These are phyloP conservation scores for Penicillium canariense DNA, from an alignment of 495 filamentous ascomycete species.

Conservation along the genomic window DNA sequence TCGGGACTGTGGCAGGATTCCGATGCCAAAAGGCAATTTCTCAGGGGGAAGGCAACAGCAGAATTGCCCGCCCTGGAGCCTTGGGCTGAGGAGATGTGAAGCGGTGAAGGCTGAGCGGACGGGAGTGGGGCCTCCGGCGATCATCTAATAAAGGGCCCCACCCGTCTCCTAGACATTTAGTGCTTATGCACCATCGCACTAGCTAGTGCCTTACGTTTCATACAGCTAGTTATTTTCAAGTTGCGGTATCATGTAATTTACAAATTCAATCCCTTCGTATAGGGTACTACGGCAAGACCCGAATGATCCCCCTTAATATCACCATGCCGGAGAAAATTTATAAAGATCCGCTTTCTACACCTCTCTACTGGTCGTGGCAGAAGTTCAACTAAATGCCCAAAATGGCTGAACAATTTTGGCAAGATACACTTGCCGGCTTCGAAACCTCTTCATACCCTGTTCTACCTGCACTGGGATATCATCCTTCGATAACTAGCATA, in stretches of 20 bases:
- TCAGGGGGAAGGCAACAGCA: neutral
- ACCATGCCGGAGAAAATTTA: neutral
- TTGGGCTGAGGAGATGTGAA: neutral
- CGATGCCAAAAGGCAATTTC: neutral
- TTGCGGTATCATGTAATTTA: neutral
- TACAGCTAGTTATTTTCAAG: neutral
- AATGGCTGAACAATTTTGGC: neutral
- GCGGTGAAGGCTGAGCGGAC: neutral
- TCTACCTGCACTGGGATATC: neutral
- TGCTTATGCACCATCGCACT: neutral
- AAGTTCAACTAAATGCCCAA: neutral
- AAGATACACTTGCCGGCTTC: neutral
- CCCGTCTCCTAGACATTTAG: too few species aligned
- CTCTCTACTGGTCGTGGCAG: neutral
- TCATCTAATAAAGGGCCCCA: too few species aligned
- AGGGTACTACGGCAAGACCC: neutral
- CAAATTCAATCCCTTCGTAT: neutral
- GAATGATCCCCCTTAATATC: neutral
- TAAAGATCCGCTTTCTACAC: neutral
- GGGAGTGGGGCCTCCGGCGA: neutral
- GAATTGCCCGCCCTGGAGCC: too few species aligned
- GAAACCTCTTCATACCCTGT: neutral
- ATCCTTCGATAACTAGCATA: neutral
- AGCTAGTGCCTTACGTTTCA: neutral
- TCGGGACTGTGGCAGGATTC: neutral